A percentile compares a stretch with the other conserved stretches of the same genome.
These are phyloP conservation scores for Nidularia pulvinata DNA, from an alignment of 768 basidiomycete species.

Conservation along the genomic window DNA sequence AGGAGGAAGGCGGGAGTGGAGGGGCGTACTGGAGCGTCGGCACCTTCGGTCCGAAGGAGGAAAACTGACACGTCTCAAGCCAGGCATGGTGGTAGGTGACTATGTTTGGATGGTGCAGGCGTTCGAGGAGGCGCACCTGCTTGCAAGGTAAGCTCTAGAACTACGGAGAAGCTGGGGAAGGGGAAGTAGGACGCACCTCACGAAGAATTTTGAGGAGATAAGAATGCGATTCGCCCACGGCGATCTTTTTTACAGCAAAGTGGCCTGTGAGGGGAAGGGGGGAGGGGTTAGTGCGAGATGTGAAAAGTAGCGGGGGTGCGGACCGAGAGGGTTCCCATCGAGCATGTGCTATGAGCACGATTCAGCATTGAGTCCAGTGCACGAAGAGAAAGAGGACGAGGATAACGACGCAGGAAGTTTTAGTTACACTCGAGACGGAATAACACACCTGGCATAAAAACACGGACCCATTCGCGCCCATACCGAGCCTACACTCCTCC, in stretches of 20 bases:
- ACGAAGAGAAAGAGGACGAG: not conserved
- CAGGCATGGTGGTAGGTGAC: conserved; percentile 96
- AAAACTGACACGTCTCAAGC: conserved; percentile 87
- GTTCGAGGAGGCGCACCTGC: conserved; percentile 83
- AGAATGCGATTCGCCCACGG: conserved; percentile 87
- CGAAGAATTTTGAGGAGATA: conserved; percentile 83
- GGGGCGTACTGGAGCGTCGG: conserved; percentile 80
- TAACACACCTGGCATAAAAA: conserved; percentile 68
- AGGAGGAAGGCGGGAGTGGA: not conserved
- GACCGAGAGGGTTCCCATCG: conserved; percentile 84
- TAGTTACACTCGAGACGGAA: not conserved
- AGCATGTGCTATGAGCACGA: conserved; percentile 63
- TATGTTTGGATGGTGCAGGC: conserved; percentile 89
- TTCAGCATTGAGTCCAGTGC: conserved; percentile 3
- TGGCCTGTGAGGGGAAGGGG: conserved; percentile 42
- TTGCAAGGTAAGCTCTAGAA: not conserved
- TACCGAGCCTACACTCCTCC: conserved; percentile 86
- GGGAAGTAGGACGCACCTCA: conserved; percentile 44
- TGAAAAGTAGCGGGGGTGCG: conserved; percentile 8
- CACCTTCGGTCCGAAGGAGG: conserved; percentile 84
- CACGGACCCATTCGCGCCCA: conserved; percentile 95
- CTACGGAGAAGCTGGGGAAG: not conserved
- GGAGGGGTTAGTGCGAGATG: conserved; percentile 1
- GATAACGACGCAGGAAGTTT: too few relatives aligned
- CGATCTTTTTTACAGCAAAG: conserved; percentile 97